Evolutionary conservation across 2,329 filamentous ascomycete genomes (phyloP).

Genomic region (Tolypocladium sp.): DNA sequence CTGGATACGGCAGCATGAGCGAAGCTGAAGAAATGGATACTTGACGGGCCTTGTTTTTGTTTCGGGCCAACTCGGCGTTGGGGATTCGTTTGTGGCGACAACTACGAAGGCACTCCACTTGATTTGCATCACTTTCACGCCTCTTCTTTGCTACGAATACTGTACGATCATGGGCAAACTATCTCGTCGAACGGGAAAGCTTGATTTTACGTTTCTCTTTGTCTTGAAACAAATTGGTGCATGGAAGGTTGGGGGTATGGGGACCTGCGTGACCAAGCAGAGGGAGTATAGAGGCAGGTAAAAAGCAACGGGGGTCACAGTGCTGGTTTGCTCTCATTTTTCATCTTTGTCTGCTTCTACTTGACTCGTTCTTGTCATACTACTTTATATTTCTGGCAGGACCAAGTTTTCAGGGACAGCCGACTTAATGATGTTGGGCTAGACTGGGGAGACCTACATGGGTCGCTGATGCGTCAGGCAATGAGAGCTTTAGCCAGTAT

Average conservation of each 20-base stretch:
- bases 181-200: background rate
- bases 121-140: background rate
- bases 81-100: background rate
- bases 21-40: slow-evolving; percentile 30
- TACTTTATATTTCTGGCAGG: background rate
- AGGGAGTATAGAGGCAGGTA: background rate
- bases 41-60: background rate
- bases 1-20: slow-evolving; percentile 50
- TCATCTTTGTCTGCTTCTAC: background rate
- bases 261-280: background rate
- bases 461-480: background rate
- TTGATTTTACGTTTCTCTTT: background rate
- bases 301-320: background rate
- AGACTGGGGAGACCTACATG: background rate
- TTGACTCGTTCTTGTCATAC: background rate
- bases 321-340: background rate
- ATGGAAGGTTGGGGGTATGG: background rate
- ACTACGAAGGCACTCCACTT: background rate
- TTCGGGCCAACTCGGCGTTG: background rate
- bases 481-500: background rate
- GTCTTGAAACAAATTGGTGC: background rate
- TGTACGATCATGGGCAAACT: background rate
- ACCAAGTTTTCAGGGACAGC: background rate
- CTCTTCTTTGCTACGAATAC: background rate
- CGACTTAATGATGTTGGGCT: background rate